Evolutionary conservation across 192 early-diverging fungal genomes (phyloP), one percentile per base, ranked within the genome.

Genomic region (Diversispora epigaea): DNA sequence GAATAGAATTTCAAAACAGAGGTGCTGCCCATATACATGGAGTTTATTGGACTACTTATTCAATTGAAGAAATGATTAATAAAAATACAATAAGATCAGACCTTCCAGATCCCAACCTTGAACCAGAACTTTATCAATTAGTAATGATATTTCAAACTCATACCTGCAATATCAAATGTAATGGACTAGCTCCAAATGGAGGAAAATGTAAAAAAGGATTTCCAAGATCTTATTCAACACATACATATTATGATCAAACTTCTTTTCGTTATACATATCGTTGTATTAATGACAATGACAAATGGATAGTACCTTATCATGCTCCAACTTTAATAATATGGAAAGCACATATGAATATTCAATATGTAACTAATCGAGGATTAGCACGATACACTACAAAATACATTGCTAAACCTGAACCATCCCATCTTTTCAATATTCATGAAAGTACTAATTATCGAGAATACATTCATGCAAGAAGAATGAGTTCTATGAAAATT

Each of bases 1-100:
- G 60, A 62, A 62, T 40, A 62, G n/a, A 62, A 62, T 62, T 62
- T 4, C 19, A 62, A 62, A 62, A 62, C 19, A 17, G 60, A 12
- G 60, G 60, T 7, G 60, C 60, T 21, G 19, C 19, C 3, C 17
- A 62, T 62, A 17, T 40, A 22, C 7, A 62, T 62, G 1, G 22
- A 0, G 1, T 22, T 62, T 39, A 39, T 62, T 62, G 60, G 19
- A 7, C 4, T 11, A 8, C 19, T 39, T 39, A 10, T 21, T 4
- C 10, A 17, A 62, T 62, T 17, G 10, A 4, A 22, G 19, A 62
- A 10, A 62, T 62, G 3, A 62, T 62, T 3, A 62, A 60, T 62
- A 11, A 4, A 21, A 62, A 62, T 40, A 40, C 39, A 8, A 62
- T 62, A 1, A 1, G 3, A 40, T 62, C 19, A 39, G 19, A 10